Conservation (phyloP, 2,329 filamentous ascomycete species). For the Alternaria sp. region DNA sequence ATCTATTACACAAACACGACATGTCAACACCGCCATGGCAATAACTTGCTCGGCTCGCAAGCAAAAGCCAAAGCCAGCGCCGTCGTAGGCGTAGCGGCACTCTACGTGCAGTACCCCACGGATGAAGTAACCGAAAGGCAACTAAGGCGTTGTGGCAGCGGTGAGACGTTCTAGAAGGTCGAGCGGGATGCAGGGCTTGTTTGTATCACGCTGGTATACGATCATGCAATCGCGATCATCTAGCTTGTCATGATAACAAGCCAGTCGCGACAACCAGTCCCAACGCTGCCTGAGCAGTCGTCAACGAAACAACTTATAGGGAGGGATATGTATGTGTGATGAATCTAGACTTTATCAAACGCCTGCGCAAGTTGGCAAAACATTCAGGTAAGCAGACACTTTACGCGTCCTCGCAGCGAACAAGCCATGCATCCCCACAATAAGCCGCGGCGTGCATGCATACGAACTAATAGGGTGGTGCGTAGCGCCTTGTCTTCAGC, state of each 20-base stretch:
- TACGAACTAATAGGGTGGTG: slow-evolving; percentile 1
- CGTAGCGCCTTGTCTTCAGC: slow-evolving; percentile 2
- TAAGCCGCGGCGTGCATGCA: slow-evolving; percentile 16
- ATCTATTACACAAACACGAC: slow-evolving; percentile 19
- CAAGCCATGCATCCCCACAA: slow-evolving; percentile 12
- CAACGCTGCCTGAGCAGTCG: not conserved
- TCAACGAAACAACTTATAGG: not conserved
- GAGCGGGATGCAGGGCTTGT: slow-evolving; percentile 9
- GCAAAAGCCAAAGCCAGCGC: slow-evolving; percentile 2
- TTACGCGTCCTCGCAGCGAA: slow-evolving; percentile 17
- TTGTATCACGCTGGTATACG: slow-evolving; percentile 11
- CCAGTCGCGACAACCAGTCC: not conserved
- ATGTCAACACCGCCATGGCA: slow-evolving; percentile 1
- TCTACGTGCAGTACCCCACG: slow-evolving; percentile 6
- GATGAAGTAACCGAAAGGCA: slow-evolving; percentile 9
- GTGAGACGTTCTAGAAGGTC: slow-evolving; percentile 21
- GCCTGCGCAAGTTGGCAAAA: not conserved
- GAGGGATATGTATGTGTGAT: not conserved
- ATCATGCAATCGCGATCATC: not conserved
- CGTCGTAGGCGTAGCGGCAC: not conserved
- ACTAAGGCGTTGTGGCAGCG: slow-evolving; percentile 15
- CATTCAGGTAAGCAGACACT: slow-evolving; percentile 3
- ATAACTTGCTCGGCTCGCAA: slow-evolving; percentile 1
- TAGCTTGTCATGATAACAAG: not conserved
- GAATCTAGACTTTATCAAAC: not conserved